Evolutionary conservation across 352 stramenopile species (phyloP), one percentile per base, ranked within the genome.

Genomic region (Pythium rishiriense): DNA sequence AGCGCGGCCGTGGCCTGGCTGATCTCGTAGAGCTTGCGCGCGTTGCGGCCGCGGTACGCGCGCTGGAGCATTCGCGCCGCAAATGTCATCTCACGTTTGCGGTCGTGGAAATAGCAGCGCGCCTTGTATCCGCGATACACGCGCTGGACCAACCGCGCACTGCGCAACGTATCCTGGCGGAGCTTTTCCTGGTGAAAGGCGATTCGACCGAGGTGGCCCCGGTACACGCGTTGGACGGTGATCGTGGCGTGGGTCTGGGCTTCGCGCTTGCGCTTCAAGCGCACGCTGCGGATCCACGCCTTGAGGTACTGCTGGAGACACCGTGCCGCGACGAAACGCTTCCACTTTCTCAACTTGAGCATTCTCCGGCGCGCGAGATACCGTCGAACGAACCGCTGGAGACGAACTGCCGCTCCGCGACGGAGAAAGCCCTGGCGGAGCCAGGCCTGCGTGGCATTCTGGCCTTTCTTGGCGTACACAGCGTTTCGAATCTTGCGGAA

Each of bases 401-500:
- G 65, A 9, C 66, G 69, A 6, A 85, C 46, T 3, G 62, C 74
- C 2, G 78, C 81, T 0, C 83, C 83, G 25, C 64, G 63, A 11
- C 61, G 68, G 28, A 90, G 63, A 43, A 93, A 77, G 8, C 69
- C 58, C 17, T 73, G 69, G 9, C 79, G 79, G n/a, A 85, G 56
- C 51, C 85, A 72, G 15, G 75, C 71, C 58, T 90, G 72, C 0
- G 62, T 61, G 0, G 81, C 78, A 39, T 88, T 83, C 67, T 90
- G 81, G 0, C 78, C 78, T 47, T 78, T 81, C 35, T 63, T 71
- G 12, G 76, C 75, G 41, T 64, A 75, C 37, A 76, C 82, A 25
- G 72, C 78, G n/a, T 70, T 74, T 22, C 74, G 76, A 43, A 93
- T 86, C 69, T 91, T 91, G 24, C 81, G 76, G 59, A 84, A 88